phyloP scores from a whole-genome alignment of 2,329 filamentous ascomycete species.

The Penicillium sp. region DNA sequence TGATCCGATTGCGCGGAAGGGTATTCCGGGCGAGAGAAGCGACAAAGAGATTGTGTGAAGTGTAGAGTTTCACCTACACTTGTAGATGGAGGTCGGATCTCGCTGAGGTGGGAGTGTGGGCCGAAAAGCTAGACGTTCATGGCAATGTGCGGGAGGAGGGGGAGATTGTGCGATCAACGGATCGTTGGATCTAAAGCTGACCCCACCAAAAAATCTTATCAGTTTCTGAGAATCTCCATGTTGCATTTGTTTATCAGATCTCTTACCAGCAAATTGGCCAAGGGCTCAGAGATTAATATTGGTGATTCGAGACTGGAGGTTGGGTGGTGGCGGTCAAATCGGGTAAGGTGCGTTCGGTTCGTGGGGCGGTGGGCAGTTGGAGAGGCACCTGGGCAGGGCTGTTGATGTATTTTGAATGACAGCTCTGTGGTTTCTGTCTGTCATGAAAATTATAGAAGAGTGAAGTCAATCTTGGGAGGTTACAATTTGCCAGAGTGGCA shows the following conservation, averaged over 20 bases:
- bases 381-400: neutral
- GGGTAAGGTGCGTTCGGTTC: conserved; percentile 23
- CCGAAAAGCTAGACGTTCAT: conserved; percentile 32
- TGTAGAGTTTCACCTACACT: neutral
- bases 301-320: neutral
- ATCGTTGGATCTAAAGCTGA: conserved; percentile 13
- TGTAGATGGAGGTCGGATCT: neutral
- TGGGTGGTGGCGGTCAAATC: conserved; percentile 10
- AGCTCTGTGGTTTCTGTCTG: neutral
- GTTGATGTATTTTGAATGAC: neutral
- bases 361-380: conserved; percentile 25
- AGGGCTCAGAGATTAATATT: neutral
- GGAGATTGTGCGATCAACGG: conserved; percentile 37
- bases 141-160: conserved; percentile 31
- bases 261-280: conserved; percentile 5
- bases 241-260: neutral
- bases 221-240: conserved; percentile 9
- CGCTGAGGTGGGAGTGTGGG: conserved; percentile 1
- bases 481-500: neutral
- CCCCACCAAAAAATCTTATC: conserved; percentile 27
- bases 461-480: neutral
- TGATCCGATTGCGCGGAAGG: neutral
- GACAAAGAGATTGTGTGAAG: neutral
- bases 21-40: conserved; percentile 4
- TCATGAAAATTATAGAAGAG: neutral